phyloP scores from a whole-genome alignment of 73 alveolate genomes.

The Uronychia setigera region DNA sequence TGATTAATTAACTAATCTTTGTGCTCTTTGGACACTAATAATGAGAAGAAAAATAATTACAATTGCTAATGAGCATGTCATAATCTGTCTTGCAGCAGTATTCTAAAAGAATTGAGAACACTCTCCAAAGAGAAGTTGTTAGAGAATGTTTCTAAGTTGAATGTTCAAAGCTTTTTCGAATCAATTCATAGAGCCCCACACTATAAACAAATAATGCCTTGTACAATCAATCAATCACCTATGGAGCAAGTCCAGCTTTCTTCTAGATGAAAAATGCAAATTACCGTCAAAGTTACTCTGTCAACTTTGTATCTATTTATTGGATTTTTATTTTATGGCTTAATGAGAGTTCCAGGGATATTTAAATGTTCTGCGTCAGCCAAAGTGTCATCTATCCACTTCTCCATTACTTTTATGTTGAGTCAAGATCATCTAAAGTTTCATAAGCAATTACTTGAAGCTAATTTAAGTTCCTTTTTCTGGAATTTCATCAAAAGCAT shows the following conservation, averaged over 20 bases:
- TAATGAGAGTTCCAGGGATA: constrained; percentile 59
- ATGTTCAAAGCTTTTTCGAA: constrained; percentile 43
- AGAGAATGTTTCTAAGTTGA: constrained; percentile 35
- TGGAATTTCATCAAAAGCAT: neutral
- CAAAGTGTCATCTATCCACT: constrained; percentile 73
- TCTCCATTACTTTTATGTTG: constrained; percentile 55
- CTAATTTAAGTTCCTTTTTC: neutral
- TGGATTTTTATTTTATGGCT: constrained; percentile 52
- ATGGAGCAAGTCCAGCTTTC: constrained; percentile 65
- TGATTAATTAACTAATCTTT: constrained; percentile 33
- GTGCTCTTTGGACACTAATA: constrained; percentile 24
- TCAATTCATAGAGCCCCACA: constrained; percentile 70
- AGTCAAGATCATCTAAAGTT: neutral
- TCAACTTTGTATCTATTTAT: constrained; percentile 48
- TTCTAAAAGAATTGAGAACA: constrained; percentile 47
- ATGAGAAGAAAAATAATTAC: neutral
- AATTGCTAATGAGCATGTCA: constrained; percentile 33
- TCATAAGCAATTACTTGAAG: neutral
- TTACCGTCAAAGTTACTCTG: constrained; percentile 51
- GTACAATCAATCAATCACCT: constrained; percentile 61
- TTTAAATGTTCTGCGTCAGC: constrained; percentile 71
- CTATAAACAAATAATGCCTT: constrained; percentile 70
- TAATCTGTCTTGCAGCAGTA: constrained; percentile 60
- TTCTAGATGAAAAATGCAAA: neutral
- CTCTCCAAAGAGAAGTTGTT: constrained; percentile 58